A percentile compares a stretch with the other conserved stretches of the same genome.
These are phyloP conservation scores for Pseudonectria buxi DNA, from an alignment of 2,329 filamentous ascomycete genomes.

Conservation along the genomic window DNA sequence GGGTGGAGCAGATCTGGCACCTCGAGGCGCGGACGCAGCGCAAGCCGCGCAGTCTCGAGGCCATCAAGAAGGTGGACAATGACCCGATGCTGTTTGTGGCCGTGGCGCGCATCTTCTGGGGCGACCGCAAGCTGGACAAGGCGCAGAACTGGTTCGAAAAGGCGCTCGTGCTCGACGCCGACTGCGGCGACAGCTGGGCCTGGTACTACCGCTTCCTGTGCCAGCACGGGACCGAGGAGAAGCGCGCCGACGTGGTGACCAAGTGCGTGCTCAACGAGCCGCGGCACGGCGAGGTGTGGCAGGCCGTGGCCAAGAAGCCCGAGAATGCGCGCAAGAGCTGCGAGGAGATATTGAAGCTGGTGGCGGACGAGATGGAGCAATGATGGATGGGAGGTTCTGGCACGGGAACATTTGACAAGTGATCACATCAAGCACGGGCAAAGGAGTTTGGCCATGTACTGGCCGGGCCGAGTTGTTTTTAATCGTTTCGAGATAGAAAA, in stretches of 20 bases:
- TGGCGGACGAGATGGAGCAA: conserved; percentile 46
- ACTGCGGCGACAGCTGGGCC: conserved; percentile 89
- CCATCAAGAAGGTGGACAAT: conserved; percentile 94
- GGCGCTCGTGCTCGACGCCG: conserved; percentile 78
- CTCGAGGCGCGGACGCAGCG: conserved; percentile 87
- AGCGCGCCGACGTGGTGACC: conserved; percentile 72
- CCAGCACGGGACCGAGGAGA: conserved; percentile 92
- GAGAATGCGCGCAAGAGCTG: conserved; percentile 65
- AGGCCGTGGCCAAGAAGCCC: conserved; percentile 77
- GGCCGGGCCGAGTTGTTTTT: too few relatives aligned
- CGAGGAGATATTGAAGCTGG: conserved; percentile 78
- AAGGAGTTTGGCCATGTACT: too few relatives aligned
- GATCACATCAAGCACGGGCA: too few relatives aligned
- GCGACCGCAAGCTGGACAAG: conserved; percentile 84
- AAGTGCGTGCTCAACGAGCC: conserved; percentile 83
- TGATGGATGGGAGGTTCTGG: conserved; percentile 10
- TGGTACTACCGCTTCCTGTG: conserved; percentile 95
- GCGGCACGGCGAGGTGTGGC: conserved; percentile 88
- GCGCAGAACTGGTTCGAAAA: conserved; percentile 97
- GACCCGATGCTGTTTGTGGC: conserved; percentile 85
- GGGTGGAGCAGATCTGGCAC: conserved; percentile 93
- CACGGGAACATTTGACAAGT: neutral
- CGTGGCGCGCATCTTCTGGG: conserved; percentile 94
- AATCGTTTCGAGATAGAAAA: too few relatives aligned
- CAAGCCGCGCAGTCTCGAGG: conserved; percentile 84